These are phyloP conservation scores for Lasiodiplodia hormozganensis DNA, from an alignment of 2,329 filamentous ascomycete species.

Conservation along the genomic window DNA sequence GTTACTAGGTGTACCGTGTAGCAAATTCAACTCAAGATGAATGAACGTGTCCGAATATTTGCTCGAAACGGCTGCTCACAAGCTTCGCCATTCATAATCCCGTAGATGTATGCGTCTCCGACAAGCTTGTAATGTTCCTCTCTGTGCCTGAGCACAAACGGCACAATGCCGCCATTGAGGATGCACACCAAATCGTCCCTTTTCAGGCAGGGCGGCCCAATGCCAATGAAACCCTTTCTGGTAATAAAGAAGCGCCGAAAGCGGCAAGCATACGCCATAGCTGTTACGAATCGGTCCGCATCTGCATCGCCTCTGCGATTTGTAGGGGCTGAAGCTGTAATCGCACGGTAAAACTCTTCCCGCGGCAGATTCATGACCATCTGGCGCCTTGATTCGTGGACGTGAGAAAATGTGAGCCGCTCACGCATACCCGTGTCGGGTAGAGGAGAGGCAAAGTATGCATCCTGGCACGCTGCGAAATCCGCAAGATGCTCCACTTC, in stretches of 20 bases:
- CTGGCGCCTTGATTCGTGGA: neutral
- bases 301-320: neutral
- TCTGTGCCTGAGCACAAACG: slow-evolving; percentile 30
- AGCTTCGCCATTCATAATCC: slow-evolving; percentile 32
- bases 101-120: slow-evolving; percentile 33
- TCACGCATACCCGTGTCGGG: neutral
- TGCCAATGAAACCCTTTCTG: slow-evolving; percentile 30
- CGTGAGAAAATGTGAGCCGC: neutral
- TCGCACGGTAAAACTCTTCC: neutral
- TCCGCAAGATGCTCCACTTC: slow-evolving; percentile 24
- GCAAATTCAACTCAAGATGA: neutral
- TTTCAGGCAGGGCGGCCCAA: slow-evolving; percentile 27
- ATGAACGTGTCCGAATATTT: neutral
- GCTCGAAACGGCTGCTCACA: neutral
- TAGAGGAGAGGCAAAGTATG: neutral
- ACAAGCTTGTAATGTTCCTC: slow-evolving; percentile 23
- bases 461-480: slow-evolving; percentile 21
- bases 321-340: neutral
- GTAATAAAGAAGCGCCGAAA: slow-evolving; percentile 31
- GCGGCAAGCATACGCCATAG: slow-evolving; percentile 9
- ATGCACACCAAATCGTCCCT: slow-evolving; percentile 31
- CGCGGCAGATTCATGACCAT: neutral
- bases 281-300: slow-evolving; percentile 9
- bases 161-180: slow-evolving; percentile 30
- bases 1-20: too few species aligned